Percentiles rank a stretch among this genome's conserved stretches.
phyloP scores from a whole-genome alignment of 257 asterid genomes.

The Nemophila menziesii region DNA sequence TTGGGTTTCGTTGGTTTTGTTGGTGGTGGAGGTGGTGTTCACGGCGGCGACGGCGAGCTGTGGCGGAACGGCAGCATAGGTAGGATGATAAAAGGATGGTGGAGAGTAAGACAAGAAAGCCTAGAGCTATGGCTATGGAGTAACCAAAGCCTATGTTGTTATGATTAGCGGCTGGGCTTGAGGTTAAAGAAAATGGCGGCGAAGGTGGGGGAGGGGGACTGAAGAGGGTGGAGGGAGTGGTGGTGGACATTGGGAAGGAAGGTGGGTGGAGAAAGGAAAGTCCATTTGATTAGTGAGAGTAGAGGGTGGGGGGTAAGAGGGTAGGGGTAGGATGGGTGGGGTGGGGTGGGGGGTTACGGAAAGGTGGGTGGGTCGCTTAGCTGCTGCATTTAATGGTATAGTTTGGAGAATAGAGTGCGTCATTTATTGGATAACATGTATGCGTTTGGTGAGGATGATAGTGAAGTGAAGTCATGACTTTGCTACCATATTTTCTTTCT shows the following conservation, averaged over 20 bases:
- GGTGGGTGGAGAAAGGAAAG: constrained; percentile 8
- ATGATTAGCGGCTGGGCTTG: too few species aligned
- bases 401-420: constrained; percentile 29
- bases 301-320: constrained; percentile 7
- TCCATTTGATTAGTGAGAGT: constrained; percentile 36
- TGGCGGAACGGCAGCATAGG: constrained; percentile 69
- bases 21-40: background rate
- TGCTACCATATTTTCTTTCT: too few species aligned
- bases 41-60: constrained; percentile 46
- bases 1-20: background rate
- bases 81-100: constrained; percentile 57
- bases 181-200: constrained; percentile 22
- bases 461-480: background rate
- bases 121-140: constrained; percentile 66
- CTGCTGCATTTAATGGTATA: constrained; percentile 49
- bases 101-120: constrained; percentile 75
- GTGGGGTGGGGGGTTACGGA: constrained; percentile 6
- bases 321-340: constrained; percentile 11
- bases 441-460: background rate
- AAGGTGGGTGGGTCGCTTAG: constrained; percentile 37
- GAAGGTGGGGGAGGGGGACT: constrained; percentile 27
- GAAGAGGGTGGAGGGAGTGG: constrained; percentile 28
- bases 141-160: constrained; percentile 54
- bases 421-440: constrained; percentile 46
- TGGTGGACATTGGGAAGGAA: constrained; percentile 32